Conservation (phyloP, 331 rosid species). For the Rosa hybrid region DNA sequence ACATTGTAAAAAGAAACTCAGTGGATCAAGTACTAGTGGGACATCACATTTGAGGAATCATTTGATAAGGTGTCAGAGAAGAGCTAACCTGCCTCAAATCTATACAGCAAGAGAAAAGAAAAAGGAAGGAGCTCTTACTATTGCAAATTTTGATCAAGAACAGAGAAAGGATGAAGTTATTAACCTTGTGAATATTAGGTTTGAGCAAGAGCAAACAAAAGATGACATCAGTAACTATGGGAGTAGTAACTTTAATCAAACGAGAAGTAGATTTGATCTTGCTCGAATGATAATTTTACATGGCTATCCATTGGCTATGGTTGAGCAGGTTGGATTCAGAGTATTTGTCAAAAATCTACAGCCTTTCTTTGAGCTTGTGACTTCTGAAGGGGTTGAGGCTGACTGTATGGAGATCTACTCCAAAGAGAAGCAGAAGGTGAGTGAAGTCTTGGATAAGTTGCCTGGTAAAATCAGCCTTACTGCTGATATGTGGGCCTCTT, state of each 20-base stretch:
- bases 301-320: conserved; percentile 95
- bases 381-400: conserved; percentile 73
- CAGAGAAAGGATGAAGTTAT: conserved; percentile 73
- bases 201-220: conserved; percentile 84
- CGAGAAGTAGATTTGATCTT: conserved; percentile 86
- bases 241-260: conserved; percentile 71
- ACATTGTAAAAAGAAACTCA: conserved; percentile 95
- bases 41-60: conserved; percentile 98
- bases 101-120: conserved; percentile 79
- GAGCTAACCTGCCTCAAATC: conserved; percentile 63
- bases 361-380: conserved; percentile 89
- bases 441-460: conserved; percentile 84
- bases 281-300: conserved; percentile 98
- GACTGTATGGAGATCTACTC: conserved; percentile 87
- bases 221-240: conserved; percentile 57
- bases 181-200: conserved; percentile 76
- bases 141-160: conserved; percentile 72
- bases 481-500: conserved; percentile 78
- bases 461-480: conserved; percentile 91
- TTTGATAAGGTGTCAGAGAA: conserved; percentile 90
- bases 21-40: conserved; percentile 98
- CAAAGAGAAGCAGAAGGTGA: conserved; percentile 87
- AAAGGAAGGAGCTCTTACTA: conserved; percentile 68
- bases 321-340: conserved; percentile 92
- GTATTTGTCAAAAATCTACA: conserved; percentile 85